Conservation (phyloP, 306 rosid species). For the Biancaea sappan region DNA sequence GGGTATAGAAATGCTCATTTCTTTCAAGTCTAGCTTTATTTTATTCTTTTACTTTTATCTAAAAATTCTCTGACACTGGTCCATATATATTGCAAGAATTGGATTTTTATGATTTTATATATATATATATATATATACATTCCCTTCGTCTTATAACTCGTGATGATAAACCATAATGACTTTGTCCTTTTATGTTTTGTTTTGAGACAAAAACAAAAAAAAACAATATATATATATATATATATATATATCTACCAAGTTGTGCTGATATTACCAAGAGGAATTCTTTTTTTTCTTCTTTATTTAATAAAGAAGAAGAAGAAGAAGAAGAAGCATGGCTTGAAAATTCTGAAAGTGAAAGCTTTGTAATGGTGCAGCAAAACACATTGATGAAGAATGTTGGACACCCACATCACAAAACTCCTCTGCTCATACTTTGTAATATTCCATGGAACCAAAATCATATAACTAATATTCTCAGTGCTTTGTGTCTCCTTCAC, state of each 20-base stretch:
- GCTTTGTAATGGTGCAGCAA: neutral
- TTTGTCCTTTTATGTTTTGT: slow-evolving; percentile 51
- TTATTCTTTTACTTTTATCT: neutral
- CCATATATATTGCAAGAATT: no score
- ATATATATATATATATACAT: no score
- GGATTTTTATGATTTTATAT: no score
- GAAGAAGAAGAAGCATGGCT: slow-evolving; percentile 27
- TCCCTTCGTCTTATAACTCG: neutral
- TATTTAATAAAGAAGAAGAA: no score
- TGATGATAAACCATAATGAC: slow-evolving; percentile 14
- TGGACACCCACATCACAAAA: slow-evolving; percentile 14
- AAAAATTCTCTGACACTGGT: slow-evolving; percentile 5
- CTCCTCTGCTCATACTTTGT: slow-evolving; percentile 39
- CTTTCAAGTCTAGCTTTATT: neutral
- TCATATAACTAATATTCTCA: no score
- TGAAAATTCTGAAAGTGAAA: slow-evolving; percentile 34
- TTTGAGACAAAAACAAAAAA: neutral
- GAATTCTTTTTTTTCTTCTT: no score
- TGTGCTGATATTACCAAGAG: no score
- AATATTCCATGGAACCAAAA: slow-evolving; percentile 52
- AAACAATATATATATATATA: no score
- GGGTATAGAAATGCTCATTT: neutral
- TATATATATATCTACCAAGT: no score
- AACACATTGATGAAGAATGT: slow-evolving; percentile 10
- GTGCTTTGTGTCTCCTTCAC: slow-evolving; percentile 68